Conservation (phyloP, 768 basidiomycete genomes). For the Agrocybe praecox region DNA sequence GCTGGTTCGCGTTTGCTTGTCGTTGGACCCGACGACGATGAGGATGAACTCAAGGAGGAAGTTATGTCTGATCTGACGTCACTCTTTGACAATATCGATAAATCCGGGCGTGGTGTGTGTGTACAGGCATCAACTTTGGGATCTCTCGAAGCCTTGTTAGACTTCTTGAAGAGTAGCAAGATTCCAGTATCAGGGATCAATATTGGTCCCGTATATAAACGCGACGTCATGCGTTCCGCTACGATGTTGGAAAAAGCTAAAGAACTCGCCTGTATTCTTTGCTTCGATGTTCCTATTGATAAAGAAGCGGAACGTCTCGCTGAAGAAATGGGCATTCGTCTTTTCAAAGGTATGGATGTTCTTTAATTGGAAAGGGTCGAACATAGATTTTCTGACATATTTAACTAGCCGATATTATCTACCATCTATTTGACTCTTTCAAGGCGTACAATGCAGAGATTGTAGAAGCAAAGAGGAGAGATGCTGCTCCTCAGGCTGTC, state of each 20-base stretch:
- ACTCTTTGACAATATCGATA: slow-evolving; percentile 88
- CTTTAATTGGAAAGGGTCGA: neutral
- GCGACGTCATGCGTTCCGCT: slow-evolving; percentile 88
- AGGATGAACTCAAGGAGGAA: slow-evolving; percentile 92
- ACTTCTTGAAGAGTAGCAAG: slow-evolving; percentile 93
- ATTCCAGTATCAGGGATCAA: slow-evolving; percentile 98
- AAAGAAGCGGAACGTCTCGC: slow-evolving; percentile 91
- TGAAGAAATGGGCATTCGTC: slow-evolving; percentile 89
- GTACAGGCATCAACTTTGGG: slow-evolving; percentile 98
- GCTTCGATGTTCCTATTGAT: slow-evolving; percentile 95
- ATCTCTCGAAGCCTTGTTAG: slow-evolving; percentile 93
- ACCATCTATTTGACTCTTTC: slow-evolving; percentile 96
- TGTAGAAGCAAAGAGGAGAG: slow-evolving; percentile 86
- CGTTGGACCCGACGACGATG: slow-evolving; percentile 93
- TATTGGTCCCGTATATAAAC: slow-evolving; percentile 96
- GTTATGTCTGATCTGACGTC: slow-evolving; percentile 95
- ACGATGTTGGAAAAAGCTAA: slow-evolving; percentile 97
- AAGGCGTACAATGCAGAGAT: slow-evolving; percentile 93
- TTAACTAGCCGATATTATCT: slow-evolving; percentile 90
- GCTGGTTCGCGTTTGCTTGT: slow-evolving; percentile 95
- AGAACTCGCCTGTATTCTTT: slow-evolving; percentile 92
- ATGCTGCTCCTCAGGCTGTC: slow-evolving; percentile 92
- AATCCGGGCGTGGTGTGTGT: slow-evolving; percentile 94
- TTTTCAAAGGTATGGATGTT: slow-evolving; percentile 80
- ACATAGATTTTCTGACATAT: slow-evolving; percentile 9